phyloP scores from a whole-genome alignment of 1,284 basidiomycete species.

The Ustilago tritici region DNA sequence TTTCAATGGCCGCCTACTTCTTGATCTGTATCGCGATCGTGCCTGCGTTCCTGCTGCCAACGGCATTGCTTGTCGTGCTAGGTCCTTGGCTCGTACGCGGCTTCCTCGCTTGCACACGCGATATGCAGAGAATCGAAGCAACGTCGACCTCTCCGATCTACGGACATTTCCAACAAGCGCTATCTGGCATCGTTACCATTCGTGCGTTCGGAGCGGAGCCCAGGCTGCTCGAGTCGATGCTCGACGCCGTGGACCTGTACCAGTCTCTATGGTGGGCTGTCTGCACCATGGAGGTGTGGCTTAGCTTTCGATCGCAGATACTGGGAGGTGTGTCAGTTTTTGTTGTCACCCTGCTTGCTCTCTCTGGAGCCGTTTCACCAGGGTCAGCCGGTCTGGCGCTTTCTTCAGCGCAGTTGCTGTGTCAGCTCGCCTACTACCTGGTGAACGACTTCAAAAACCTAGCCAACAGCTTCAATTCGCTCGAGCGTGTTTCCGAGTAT shows the following conservation, averaged over 20 bases:
- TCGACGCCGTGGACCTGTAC: slow-evolving; percentile 54
- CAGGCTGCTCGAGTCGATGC: slow-evolving; percentile 50
- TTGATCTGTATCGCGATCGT: slow-evolving; percentile 62
- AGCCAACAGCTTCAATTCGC: slow-evolving; percentile 75
- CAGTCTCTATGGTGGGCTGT: slow-evolving; percentile 63
- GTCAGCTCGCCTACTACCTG: slow-evolving; percentile 53
- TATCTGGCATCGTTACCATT: slow-evolving; percentile 65
- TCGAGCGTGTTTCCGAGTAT: slow-evolving; percentile 90
- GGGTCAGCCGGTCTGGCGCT: slow-evolving; percentile 88
- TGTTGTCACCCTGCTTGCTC: slow-evolving; percentile 74
- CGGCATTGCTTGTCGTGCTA: slow-evolving; percentile 39
- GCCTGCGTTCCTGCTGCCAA: slow-evolving; percentile 56
- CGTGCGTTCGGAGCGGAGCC: slow-evolving; percentile 63
- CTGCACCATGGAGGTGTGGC: slow-evolving; percentile 66
- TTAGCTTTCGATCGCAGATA: slow-evolving; percentile 57
- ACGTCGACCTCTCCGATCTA: slow-evolving; percentile 68
- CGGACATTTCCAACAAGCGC: slow-evolving; percentile 56
- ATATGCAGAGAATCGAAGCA: slow-evolving; percentile 68
- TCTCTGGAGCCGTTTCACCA: slow-evolving; percentile 77
- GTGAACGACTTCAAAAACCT: slow-evolving; percentile 57
- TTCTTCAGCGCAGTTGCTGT: slow-evolving; percentile 71
- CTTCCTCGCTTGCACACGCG: slow-evolving; percentile 59
- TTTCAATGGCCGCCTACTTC: slow-evolving; percentile 52
- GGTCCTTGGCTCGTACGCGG: slow-evolving; percentile 56
- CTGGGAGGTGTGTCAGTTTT: slow-evolving; percentile 57